Evolutionary conservation across 129 eudicot species (phyloP).

Genomic region (Artemisia annua): DNA sequence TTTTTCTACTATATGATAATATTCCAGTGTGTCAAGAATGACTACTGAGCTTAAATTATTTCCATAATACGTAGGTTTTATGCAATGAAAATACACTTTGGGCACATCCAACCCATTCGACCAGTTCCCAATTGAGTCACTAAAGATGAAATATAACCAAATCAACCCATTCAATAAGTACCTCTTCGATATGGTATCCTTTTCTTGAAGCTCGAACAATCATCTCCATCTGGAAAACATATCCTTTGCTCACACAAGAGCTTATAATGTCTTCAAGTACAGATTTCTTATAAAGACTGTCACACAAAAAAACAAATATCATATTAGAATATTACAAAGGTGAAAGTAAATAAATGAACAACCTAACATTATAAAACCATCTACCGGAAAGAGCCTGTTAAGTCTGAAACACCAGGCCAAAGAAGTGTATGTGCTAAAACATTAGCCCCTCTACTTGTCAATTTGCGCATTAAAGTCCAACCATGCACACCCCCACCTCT

Average conservation of each 20-base stretch:
- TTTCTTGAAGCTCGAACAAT: slow-evolving; percentile 92
- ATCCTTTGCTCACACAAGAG: slow-evolving; percentile 83
- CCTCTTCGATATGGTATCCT: slow-evolving; percentile 92
- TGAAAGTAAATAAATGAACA: neutral
- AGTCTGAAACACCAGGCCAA: slow-evolving; percentile 94
- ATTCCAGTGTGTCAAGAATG: neutral
- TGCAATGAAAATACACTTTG: neutral
- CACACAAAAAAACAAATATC: slow-evolving; percentile 2
- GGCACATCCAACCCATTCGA: neutral
- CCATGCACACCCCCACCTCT: slow-evolving; percentile 96
- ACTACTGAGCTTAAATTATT: neutral
- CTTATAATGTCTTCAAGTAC: slow-evolving; percentile 85
- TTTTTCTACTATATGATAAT: neutral
- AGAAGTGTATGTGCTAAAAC: slow-evolving; percentile 91
- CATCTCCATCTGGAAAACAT: slow-evolving; percentile 93
- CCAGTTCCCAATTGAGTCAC: neutral
- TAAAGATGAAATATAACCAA: neutral
- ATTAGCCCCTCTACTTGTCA: slow-evolving; percentile 97
- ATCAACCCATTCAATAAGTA: slow-evolving; percentile 7
- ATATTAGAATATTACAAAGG: neutral
- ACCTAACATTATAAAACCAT: neutral
- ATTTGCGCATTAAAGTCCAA: slow-evolving; percentile 83
- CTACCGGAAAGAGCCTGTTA: slow-evolving; percentile 94
- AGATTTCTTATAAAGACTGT: slow-evolving; percentile 79
- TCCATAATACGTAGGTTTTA: neutral